Base-by-base conservation (phyloP, 2,329 filamentous ascomycete species). In the Pseudocercospora eumusae region DNA sequence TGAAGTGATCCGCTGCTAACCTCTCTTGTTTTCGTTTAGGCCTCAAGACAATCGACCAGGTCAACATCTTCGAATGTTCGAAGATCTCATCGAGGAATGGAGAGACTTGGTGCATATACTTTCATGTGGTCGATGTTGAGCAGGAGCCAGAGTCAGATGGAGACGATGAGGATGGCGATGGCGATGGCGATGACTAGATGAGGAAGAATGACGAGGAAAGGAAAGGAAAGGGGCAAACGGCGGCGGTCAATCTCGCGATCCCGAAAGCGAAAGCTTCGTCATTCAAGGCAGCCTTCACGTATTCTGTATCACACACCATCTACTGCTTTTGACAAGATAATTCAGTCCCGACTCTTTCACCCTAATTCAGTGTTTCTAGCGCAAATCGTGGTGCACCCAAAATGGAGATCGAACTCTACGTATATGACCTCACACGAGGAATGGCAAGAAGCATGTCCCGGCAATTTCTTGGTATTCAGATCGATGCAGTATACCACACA, bases 401-500 rank as follows among this genome's bases (percentile, higher is more conserved):
- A 13, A 83, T 83, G 81, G 79, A 82, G 33, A 78, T 82, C 27
- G 72, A 82, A 63, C 75, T 82, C 15, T 83, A 81, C 63, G 80
- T 82, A 36, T 83, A 83, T 68, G 81, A 83, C 65, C 75, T 83
- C n/a, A 81, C 80, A 8, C 73, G 77, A 61, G 75, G 75, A 47
- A 69, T 75, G 72, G 73, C 73, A 23, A 61, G 70, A 45, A 64
- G 84, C 78, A 84, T 86, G 74, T 87, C 84, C 11, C 75, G 74
- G 55, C 78, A 83, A 53, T 79, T 90, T 50, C 83, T 88, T 4
- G 88, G 88, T 1, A 84, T 82, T 1, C 86, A 89, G 57, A 91
- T 97, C 55, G 93, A 98, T 75, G 95, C 95, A 58, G 86, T 99
- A 57, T 98, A 98, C 70, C 95, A 99, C 75, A 98, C 95, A 0